Base-by-base conservation (phyloP, 139 green algal genomes). In the Chlorella sp. region DNA sequence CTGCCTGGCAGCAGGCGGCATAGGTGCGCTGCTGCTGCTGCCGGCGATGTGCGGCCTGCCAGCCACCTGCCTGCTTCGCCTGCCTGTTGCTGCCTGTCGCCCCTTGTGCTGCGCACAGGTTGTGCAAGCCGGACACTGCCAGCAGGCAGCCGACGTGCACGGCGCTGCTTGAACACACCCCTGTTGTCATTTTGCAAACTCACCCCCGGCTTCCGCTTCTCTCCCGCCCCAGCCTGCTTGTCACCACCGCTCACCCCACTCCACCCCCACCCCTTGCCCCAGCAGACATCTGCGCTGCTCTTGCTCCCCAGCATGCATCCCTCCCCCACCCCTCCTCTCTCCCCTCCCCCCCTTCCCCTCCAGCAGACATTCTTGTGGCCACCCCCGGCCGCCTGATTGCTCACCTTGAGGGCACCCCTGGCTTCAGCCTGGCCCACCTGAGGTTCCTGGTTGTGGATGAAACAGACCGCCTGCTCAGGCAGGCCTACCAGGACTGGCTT, bases 401-500 rank as follows among this genome's bases (percentile, higher is more conserved):
- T 2, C 96, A 98, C 83, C 86, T 98, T 37, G 89, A 95, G 78
- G 60, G 77, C 42, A 95, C 90, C 1, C 78, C 84, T 1, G 93
- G 93, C 26, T 92, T 94, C 68, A 92, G 42, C 24, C 82, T 98
- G 22, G 12, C 71, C 0, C 68, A 90, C 80, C 90, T 98, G 1
- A 88, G 90, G 21, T 97, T 97, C 89, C 91, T 98, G 83, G 94
- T 99, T 12, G 95, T 99, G 18, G 97, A 99, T 76, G 97, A 99
- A 92, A 95, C 95, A 12, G 97, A 99, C 89, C 90, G 97, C 9
- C 93, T 99, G 88, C 94, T 99, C 89, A 92, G 96, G 1, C 97
- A 99, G 94, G 90, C 92, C n/a, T 99, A 99, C 92, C 95, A 99
- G 73, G 95, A 96, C 81, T 99, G 97, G 97, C 94, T 99, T 83